Percentiles rank a stretch among this genome's conserved stretches.
phyloP scores from a whole-genome alignment of 176 grass and related monocot species.

The Ensete ventricosum region DNA sequence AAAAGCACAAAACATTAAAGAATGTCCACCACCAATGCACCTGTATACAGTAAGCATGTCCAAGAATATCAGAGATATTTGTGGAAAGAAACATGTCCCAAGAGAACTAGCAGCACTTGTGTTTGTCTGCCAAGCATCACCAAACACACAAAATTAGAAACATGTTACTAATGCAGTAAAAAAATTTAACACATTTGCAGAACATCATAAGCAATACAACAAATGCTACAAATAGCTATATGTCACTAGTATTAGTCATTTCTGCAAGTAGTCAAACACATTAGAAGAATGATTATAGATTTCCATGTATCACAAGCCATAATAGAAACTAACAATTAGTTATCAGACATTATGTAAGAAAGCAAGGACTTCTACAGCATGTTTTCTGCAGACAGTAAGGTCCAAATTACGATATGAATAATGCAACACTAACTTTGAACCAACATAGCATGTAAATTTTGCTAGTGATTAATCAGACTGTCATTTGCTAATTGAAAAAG shows the following conservation, averaged over 20 bases:
- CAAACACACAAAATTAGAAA: slow-evolving; percentile 17
- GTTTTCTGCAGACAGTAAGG: too few species aligned
- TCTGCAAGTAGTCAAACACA: too few species aligned
- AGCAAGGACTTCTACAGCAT: not conserved
- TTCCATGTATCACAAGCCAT: not conserved
- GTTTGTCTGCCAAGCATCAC: slow-evolving; percentile 80
- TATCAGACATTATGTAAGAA: not conserved
- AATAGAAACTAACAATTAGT: not conserved
- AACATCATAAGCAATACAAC: too few species aligned
- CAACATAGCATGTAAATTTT: not conserved
- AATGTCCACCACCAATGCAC: slow-evolving; percentile 15
- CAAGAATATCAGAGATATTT: slow-evolving; percentile 90
- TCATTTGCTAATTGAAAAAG: too few species aligned
- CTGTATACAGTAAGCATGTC: slow-evolving; percentile 99
- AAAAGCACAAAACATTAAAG: not conserved
- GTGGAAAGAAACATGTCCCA: slow-evolving; percentile 87
- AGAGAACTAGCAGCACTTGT: slow-evolving; percentile 85
- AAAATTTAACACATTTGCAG: too few species aligned
- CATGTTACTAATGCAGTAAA: not conserved
- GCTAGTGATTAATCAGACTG: too few species aligned
- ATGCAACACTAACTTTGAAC: not conserved
- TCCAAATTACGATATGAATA: not conserved
- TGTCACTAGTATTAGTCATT: too few species aligned
- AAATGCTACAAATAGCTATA: too few species aligned
- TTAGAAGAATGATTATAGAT: too few species aligned